Conservation (phyloP, 2,329 filamentous ascomycete species). For the Phaeosphaeria sp. region DNA sequence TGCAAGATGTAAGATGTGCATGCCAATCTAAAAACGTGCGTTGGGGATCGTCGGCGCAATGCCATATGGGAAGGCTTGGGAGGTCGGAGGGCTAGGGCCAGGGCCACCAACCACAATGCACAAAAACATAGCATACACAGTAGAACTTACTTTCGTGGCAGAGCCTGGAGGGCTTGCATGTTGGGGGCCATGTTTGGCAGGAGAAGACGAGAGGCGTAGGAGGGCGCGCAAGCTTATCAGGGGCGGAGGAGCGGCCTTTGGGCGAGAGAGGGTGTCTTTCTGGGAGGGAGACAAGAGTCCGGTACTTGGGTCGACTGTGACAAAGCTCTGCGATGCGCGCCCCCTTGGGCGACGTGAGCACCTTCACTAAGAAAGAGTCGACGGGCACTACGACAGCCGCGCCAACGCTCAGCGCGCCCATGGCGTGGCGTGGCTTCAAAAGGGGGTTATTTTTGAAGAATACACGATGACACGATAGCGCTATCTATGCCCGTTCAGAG, state of each 20-base stretch:
- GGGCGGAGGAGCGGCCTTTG: background rate
- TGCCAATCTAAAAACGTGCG: background rate
- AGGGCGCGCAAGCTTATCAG: background rate
- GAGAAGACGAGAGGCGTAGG: background rate
- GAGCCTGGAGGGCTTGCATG: slow-evolving; percentile 13
- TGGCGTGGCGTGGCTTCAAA: background rate
- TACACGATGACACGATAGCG: no score
- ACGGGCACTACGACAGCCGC: background rate
- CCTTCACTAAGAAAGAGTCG: background rate
- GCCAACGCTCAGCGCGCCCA: background rate
- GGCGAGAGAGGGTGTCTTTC: background rate
- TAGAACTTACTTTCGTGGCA: slow-evolving; percentile 18
- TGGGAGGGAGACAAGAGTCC: background rate
- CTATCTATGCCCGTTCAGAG: background rate
- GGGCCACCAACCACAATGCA: background rate
- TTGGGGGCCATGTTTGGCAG: slow-evolving; percentile 3
- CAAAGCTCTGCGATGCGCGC: background rate
- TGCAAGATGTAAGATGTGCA: background rate
- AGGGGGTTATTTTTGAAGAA: background rate
- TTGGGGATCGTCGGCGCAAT: background rate
- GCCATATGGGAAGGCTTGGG: background rate
- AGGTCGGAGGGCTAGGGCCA: background rate
- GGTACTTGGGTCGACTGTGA: background rate
- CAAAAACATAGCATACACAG: background rate
- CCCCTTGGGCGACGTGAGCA: background rate